Conservation (phyloP, 2,329 filamentous ascomycete genomes). For the Epichloe bromicola region DNA sequence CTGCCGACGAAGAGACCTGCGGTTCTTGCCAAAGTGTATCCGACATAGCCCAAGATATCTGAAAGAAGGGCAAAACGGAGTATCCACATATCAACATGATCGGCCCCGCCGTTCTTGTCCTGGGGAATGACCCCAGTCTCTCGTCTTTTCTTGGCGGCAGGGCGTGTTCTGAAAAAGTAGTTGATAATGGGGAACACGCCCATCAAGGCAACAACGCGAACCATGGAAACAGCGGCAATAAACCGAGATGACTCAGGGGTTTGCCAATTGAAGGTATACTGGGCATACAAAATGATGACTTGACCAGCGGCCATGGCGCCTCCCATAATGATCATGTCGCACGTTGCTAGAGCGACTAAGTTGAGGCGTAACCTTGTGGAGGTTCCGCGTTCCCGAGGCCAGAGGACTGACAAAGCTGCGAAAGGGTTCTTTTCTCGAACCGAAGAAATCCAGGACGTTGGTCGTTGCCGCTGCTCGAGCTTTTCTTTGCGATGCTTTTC, state of each 20-base stretch:
- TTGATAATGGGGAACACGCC: conserved; percentile 64
- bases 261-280: conserved; percentile 70
- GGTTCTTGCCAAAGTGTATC: conserved; percentile 55
- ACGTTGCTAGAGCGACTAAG: conserved; percentile 63
- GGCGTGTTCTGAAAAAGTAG: conserved; percentile 52
- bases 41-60: conserved; percentile 62
- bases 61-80: conserved; percentile 64
- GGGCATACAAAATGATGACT: conserved; percentile 75
- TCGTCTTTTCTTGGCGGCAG: conserved; percentile 29
- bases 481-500: conserved; percentile 47
- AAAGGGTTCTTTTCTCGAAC: conserved; percentile 51
- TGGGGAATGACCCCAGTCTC: conserved; percentile 21
- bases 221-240: conserved; percentile 64
- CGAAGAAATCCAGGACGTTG: conserved; percentile 17
- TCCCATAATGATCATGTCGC: conserved; percentile 73
- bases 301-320: conserved; percentile 68
- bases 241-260: conserved; percentile 70
- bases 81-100: conserved; percentile 62
- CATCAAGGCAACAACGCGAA: conserved; percentile 64
- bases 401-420: conserved; percentile 64
- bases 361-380: conserved; percentile 56
- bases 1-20: conserved; percentile 55
- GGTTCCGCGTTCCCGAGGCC: conserved; percentile 53
- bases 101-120: conserved; percentile 54
- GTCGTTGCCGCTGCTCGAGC: conserved; percentile 19